phyloP scores from a whole-genome alignment of 2,329 filamentous ascomycete species.

The Fusarium sp. region DNA sequence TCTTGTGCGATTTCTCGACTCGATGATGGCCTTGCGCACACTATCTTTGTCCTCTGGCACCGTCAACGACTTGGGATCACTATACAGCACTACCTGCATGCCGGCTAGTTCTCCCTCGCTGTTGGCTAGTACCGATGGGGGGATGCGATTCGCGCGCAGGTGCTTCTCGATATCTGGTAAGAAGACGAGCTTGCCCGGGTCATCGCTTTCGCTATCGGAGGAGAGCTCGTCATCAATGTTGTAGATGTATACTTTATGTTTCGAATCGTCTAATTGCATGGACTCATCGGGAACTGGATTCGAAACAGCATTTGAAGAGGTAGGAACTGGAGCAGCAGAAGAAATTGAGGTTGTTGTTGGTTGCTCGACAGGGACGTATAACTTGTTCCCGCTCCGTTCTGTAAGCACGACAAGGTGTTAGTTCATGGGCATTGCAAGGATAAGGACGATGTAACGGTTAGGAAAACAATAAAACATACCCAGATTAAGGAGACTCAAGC shows the following conservation, averaged over 20 bases:
- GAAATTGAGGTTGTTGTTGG: conserved; percentile 39
- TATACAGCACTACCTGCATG: conserved; percentile 86
- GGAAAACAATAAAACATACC: conserved; percentile 61
- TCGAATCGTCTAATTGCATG: conserved; percentile 90
- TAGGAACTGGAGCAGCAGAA: conserved; percentile 32
- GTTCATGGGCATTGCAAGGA: not conserved
- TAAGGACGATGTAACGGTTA: not conserved
- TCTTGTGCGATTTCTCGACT: conserved; percentile 75
- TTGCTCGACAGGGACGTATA: conserved; percentile 73
- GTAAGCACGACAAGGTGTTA: conserved; percentile 28
- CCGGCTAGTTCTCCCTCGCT: conserved; percentile 64
- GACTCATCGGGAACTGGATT: conserved; percentile 57
- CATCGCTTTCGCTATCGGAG: conserved; percentile 55
- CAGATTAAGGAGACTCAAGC: conserved; percentile 82
- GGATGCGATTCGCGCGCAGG: conserved; percentile 75
- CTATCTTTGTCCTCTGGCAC: conserved; percentile 79
- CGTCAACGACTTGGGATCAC: conserved; percentile 78
- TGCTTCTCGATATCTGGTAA: conserved; percentile 87
- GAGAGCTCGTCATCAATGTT: conserved; percentile 89
- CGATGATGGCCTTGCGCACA: conserved; percentile 85
- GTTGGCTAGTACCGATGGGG: conserved; percentile 71
- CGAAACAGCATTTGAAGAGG: conserved; percentile 24
- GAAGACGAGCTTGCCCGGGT: conserved; percentile 75
- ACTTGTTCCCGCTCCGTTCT: conserved; percentile 72
- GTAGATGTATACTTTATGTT: conserved; percentile 89